phyloP scores from a whole-genome alignment of 805 yeast genomes.

The Cyberlindnera japonica region DNA sequence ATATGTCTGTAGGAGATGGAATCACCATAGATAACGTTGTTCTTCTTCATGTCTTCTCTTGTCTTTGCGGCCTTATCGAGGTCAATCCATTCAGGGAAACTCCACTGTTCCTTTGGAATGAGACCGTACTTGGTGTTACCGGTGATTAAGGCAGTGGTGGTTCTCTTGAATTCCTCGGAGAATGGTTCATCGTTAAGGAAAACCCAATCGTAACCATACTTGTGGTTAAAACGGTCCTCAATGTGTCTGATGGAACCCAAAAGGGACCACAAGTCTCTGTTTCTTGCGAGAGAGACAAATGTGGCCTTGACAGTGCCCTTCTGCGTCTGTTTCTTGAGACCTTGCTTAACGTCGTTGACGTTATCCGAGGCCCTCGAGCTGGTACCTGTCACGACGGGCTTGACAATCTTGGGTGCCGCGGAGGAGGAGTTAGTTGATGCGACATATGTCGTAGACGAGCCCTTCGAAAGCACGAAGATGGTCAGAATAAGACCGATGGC shows the following conservation, averaged over 20 bases:
- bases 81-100: slow-evolving; percentile 64
- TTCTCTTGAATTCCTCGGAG: slow-evolving; percentile 47
- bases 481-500: slow-evolving; percentile 26
- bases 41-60: slow-evolving; percentile 41
- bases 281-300: slow-evolving; percentile 66
- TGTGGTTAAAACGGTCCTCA: slow-evolving; percentile 63
- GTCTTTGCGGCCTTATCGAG: slow-evolving; percentile 42
- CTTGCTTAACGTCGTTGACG: slow-evolving; percentile 15
- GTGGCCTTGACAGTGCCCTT: slow-evolving; percentile 48
- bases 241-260: slow-evolving; percentile 58
- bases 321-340: slow-evolving; percentile 22
- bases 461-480: slow-evolving; percentile 27
- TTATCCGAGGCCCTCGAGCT: slow-evolving; percentile 12
- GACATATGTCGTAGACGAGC: slow-evolving; percentile 26
- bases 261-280: slow-evolving; percentile 56
- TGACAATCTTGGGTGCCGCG: slow-evolving; percentile 12
- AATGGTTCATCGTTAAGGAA: slow-evolving; percentile 71
- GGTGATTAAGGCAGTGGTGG: slow-evolving; percentile 48
- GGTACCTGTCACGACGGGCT: slow-evolving; percentile 13
- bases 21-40: slow-evolving; percentile 54
- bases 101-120: slow-evolving; percentile 65
- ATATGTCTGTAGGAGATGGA: slow-evolving; percentile 67
- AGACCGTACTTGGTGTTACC: slow-evolving; percentile 62
- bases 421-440: slow-evolving; percentile 13
- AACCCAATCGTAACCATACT: slow-evolving; percentile 72